These are phyloP conservation scores for Naganishia liquefaciens DNA, from an alignment of 1,284 basidiomycete genomes.

Conservation along the genomic window DNA sequence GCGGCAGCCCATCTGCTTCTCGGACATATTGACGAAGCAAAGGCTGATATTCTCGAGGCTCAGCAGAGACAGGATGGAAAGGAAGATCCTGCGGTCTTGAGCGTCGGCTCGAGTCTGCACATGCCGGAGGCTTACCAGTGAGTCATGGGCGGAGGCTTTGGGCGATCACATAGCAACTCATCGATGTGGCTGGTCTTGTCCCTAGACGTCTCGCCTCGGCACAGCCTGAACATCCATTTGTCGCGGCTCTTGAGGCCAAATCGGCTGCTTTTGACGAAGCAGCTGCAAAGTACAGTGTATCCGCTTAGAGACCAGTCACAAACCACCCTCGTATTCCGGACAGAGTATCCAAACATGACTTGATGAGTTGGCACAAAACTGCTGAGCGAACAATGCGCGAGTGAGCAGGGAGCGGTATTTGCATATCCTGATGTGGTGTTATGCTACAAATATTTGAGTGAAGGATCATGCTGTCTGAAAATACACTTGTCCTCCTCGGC, in stretches of 20 bases:
- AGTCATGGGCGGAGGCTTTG: constrained; percentile 42
- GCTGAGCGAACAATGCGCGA: no score
- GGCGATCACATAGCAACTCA: background rate
- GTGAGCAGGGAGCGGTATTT: background rate
- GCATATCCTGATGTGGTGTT: background rate
- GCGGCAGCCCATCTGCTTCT: constrained; percentile 79
- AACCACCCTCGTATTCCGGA: background rate
- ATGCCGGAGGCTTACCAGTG: constrained; percentile 65
- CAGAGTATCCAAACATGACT: background rate
- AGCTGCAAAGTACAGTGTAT: constrained; percentile 62
- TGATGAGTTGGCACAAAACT: no score
- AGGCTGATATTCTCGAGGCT: constrained; percentile 80
- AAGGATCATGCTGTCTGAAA: background rate
- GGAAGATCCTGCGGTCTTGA: constrained; percentile 67
- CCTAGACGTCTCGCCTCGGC: constrained; percentile 42
- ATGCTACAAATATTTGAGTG: constrained; percentile 22
- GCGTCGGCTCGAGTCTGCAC: constrained; percentile 68
- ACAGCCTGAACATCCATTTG: constrained; percentile 47
- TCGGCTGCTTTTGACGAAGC: constrained; percentile 61
- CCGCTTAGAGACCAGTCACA: constrained; percentile 37
- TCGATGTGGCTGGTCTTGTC: background rate
- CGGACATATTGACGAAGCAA: constrained; percentile 76
- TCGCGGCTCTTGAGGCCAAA: constrained; percentile 47
- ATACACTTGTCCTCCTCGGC: background rate
- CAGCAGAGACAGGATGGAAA: constrained; percentile 59